These are phyloP conservation scores for Boletus edulis DNA, from an alignment of 768 basidiomycete genomes.

Conservation along the genomic window DNA sequence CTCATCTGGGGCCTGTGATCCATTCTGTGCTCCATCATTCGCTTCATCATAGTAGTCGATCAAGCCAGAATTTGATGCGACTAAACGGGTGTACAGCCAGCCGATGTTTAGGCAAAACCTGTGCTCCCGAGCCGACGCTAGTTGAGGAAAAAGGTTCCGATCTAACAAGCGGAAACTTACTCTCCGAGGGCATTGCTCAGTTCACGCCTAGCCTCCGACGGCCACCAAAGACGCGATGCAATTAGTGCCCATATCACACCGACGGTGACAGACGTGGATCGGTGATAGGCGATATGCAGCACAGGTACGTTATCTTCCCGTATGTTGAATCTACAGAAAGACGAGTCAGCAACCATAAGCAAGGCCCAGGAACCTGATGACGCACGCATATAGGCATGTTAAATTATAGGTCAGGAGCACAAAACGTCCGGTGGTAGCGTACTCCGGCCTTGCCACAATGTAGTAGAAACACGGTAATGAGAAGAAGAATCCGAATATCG, in stretches of 20 bases:
- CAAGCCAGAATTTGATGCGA: constrained; percentile 79
- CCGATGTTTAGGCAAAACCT: constrained; percentile 93
- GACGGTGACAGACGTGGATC: constrained; percentile 75
- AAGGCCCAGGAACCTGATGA: background rate
- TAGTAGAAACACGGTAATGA: constrained; percentile 94
- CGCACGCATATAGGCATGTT: constrained; percentile 70
- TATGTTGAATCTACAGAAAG: constrained; percentile 65
- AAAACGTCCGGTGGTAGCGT: constrained; percentile 74
- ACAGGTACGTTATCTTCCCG: constrained; percentile 64
- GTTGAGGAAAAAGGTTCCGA: background rate
- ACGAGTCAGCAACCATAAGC: background rate
- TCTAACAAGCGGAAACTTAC: constrained; percentile 40
- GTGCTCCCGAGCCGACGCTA: constrained; percentile 1
- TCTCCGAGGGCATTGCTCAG: constrained; percentile 83
- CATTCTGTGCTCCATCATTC: constrained; percentile 1
- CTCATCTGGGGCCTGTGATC: constrained; percentile 23
- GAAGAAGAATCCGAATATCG: constrained; percentile 84
- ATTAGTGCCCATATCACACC: constrained; percentile 90
- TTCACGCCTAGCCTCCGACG: constrained; percentile 88
- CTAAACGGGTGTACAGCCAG: constrained; percentile 91
- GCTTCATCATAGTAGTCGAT: constrained; percentile 41
- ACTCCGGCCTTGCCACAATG: constrained; percentile 75
- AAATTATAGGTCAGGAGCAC: constrained; percentile 88
- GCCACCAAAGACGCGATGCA: constrained; percentile 94
- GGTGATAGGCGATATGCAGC: constrained; percentile 67